Evolutionary conservation across 148 eudicot genomes (phyloP), one percentile per base, ranked within the genome.

Genomic region (Amaranthus palmeri): DNA sequence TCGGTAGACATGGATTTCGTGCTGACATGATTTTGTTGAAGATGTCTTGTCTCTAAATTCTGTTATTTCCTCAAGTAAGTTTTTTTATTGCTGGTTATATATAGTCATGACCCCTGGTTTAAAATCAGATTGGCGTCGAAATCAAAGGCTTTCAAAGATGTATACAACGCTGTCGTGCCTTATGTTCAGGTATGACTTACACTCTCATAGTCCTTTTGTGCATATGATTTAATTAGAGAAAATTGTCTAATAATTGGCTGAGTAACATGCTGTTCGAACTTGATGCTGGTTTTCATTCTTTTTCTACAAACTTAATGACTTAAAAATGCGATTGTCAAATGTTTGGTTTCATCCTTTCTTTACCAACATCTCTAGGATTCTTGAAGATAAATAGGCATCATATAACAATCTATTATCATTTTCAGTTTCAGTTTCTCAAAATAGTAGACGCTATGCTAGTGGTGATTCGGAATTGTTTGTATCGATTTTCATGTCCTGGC

Each of bases 161-260:
- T 86, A 40, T 88, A 84, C 70, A 74, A 83, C 15, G 60, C 50
- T 56, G 76, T 85, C 71, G 72, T 87, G 75, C 93, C 91, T 75
- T 79, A 73, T 67, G 84, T 91, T 69, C 98, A 91, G 92, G 98
- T 93, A 74, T 53, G 67, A 41, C 68, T 61, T 51, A 52, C 51
- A 25, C 14, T 51, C 69, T 44, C 25, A 46, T 13, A 7, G 49
- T 18, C 6, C 44, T 65, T 65, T 10, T 4, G 10, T n/a, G 54
- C 54, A 48, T 13, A 48, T 48, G 48, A n/a, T 65, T 15, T 48
- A 5, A 18, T 48, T 40, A 25, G 48, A 18, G 42, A 9, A 9
- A 65, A 65, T 8, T 47, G 17, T 15, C 6, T 14, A 4, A 8
- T 7, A 7, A 2, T n/a, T 13, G 8, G 8, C 4, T 47, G 15